These are phyloP conservation scores for Dovyalis caffra DNA, from an alignment of 345 rosid species.

Conservation along the genomic window DNA sequence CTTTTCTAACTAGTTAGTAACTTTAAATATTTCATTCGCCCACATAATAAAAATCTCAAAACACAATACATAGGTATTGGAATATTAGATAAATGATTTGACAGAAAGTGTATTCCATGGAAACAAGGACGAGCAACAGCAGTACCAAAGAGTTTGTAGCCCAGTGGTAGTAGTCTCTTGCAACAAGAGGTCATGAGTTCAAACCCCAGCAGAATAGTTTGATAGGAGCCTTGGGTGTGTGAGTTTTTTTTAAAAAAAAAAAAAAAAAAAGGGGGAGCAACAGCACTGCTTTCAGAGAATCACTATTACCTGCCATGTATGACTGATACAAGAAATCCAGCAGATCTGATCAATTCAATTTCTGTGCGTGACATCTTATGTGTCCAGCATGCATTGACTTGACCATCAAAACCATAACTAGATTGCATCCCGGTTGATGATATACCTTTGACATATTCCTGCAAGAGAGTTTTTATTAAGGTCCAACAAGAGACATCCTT, in stretches of 20 bases:
- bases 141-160: too few relatives aligned
- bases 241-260: too few relatives aligned
- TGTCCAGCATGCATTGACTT: slow-evolving; percentile 91
- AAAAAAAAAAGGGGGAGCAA: not conserved
- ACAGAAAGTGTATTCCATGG: not conserved
- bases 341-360: slow-evolving; percentile 59
- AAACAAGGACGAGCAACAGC: not conserved
- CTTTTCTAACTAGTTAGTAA: not conserved
- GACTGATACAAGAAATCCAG: slow-evolving; percentile 83
- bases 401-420: slow-evolving; percentile 81
- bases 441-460: slow-evolving; percentile 95
- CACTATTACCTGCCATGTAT: slow-evolving; percentile 85
- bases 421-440: slow-evolving; percentile 94
- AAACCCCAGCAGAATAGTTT: too few relatives aligned
- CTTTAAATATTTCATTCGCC: not conserved
- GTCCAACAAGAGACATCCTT: not conserved
- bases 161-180: too few relatives aligned
- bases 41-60: not conserved
- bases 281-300: not conserved
- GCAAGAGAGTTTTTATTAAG: slow-evolving; percentile 16
- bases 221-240: too few relatives aligned
- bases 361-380: slow-evolving; percentile 69
- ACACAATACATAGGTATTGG: not conserved
- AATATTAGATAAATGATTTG: not conserved
- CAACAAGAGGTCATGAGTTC: too few relatives aligned